These are phyloP conservation scores for Kondoa subrosea DNA, from an alignment of 768 basidiomycete species.

Conservation along the genomic window DNA sequence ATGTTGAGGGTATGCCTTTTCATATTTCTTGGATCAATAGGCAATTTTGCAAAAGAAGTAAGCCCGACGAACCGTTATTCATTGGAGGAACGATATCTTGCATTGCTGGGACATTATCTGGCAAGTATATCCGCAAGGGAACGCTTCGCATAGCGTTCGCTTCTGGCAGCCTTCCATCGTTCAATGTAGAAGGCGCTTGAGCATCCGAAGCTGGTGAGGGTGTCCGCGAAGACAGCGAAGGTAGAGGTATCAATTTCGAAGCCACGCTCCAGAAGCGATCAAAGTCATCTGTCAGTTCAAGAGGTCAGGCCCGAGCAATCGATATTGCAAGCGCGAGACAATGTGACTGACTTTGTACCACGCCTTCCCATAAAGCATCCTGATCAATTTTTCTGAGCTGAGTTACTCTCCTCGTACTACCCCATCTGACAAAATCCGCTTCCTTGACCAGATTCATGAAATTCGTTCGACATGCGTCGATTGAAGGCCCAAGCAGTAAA, in stretches of 20 bases:
- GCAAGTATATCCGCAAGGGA: slow-evolving; percentile 69
- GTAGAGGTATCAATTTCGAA: slow-evolving; percentile 76
- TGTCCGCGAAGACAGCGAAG: slow-evolving; percentile 38
- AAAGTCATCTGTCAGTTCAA: slow-evolving; percentile 61
- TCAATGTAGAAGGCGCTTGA: slow-evolving; percentile 36
- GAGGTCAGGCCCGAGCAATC: not conserved
- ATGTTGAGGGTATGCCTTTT: slow-evolving; percentile 40
- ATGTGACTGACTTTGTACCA: slow-evolving; percentile 66
- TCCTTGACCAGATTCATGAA: slow-evolving; percentile 95
- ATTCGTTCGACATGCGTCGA: slow-evolving; percentile 76
- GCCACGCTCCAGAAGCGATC: slow-evolving; percentile 90
- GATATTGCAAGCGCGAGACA: slow-evolving; percentile 1
- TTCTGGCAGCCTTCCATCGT: slow-evolving; percentile 48
- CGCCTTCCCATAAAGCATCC: slow-evolving; percentile 92
- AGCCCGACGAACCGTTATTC: slow-evolving; percentile 45
- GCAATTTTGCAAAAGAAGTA: not conserved
- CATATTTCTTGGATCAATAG: not conserved
- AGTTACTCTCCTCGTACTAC: slow-evolving; percentile 85
- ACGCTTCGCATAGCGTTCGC: slow-evolving; percentile 75
- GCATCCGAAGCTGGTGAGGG: slow-evolving; percentile 36
- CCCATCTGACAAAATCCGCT: slow-evolving; percentile 92
- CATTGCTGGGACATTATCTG: slow-evolving; percentile 68
- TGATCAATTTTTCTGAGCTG: slow-evolving; percentile 77
- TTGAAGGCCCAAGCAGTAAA: slow-evolving; percentile 57
- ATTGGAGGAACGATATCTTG: slow-evolving; percentile 76